These are phyloP conservation scores for Yamadazyma sp. DNA, from an alignment of 805 yeast genomes.

Conservation along the genomic window DNA sequence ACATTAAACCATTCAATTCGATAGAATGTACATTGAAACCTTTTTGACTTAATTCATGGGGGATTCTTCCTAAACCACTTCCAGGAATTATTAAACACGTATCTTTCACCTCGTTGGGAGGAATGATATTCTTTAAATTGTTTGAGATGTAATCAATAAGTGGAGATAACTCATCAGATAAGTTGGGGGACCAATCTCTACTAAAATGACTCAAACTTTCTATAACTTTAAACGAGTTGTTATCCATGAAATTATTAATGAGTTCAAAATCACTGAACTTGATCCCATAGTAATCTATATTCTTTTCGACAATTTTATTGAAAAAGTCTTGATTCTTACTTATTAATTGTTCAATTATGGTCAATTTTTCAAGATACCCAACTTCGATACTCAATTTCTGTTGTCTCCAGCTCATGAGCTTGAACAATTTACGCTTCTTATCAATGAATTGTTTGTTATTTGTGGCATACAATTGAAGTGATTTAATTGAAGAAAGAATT, in stretches of 20 bases:
- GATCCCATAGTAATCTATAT: conserved; percentile 44
- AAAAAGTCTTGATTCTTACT: conserved; percentile 47
- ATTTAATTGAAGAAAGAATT: conserved; percentile 41
- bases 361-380: conserved; percentile 54
- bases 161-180: conserved; percentile 40
- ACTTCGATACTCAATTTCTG: conserved; percentile 50
- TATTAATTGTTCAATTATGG: conserved; percentile 46
- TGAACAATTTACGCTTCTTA: conserved; percentile 40
- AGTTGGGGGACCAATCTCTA: conserved; percentile 68
- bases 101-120: conserved; percentile 23
- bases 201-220: conserved; percentile 74
- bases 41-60: conserved; percentile 55
- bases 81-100: conserved; percentile 78
- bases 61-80: conserved; percentile 77
- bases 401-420: conserved; percentile 52
- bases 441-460: conserved; percentile 45
- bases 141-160: conserved; percentile 48
- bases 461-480: conserved; percentile 42
- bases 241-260: conserved; percentile 11
- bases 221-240: conserved; percentile 39
- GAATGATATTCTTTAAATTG: conserved; percentile 37
- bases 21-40: conserved; percentile 60
- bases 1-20: conserved; percentile 78
- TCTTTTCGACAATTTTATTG: conserved; percentile 41
- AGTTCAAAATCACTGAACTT: conserved; percentile 31